phyloP scores from a whole-genome alignment of 208 protist genomes.

The Giardia duodenalis region DNA sequence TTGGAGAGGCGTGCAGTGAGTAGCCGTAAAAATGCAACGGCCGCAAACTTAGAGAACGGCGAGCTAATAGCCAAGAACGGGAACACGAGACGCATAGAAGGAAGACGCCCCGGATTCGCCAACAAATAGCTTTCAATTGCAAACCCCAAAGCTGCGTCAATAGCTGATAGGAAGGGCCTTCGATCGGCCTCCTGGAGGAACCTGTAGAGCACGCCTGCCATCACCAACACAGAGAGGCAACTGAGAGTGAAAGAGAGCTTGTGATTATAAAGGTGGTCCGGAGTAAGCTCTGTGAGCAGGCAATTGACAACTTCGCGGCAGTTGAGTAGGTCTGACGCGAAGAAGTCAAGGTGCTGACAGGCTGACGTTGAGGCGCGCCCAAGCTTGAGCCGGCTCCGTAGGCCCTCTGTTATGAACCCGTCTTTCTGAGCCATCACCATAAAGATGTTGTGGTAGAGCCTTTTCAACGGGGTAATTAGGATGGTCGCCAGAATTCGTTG shows the following conservation, averaged over 20 bases:
- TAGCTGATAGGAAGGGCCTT: background rate
- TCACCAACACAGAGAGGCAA: background rate
- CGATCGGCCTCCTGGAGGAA: background rate
- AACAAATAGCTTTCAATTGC: background rate
- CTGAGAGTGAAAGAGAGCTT: background rate
- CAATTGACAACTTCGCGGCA: background rate
- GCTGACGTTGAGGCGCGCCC: background rate
- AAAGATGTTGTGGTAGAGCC: background rate
- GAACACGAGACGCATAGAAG: background rate
- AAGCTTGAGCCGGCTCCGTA: background rate
- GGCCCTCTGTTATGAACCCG: background rate
- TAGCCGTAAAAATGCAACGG: background rate
- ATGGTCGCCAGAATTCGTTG: background rate
- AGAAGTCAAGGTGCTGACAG: background rate
- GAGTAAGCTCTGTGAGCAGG: too few relatives aligned
- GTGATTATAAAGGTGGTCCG: background rate
- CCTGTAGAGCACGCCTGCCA: background rate
- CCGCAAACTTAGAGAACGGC: background rate
- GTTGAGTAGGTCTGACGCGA: background rate
- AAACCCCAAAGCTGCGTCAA: background rate
- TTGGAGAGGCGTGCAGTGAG: background rate
- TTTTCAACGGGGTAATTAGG: background rate
- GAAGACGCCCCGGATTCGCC: background rate
- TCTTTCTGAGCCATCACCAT: background rate
- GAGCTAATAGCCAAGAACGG: background rate